Base-by-base conservation (phyloP, 2,329 filamentous ascomycete species). In the Colletotrichum tabaci region DNA sequence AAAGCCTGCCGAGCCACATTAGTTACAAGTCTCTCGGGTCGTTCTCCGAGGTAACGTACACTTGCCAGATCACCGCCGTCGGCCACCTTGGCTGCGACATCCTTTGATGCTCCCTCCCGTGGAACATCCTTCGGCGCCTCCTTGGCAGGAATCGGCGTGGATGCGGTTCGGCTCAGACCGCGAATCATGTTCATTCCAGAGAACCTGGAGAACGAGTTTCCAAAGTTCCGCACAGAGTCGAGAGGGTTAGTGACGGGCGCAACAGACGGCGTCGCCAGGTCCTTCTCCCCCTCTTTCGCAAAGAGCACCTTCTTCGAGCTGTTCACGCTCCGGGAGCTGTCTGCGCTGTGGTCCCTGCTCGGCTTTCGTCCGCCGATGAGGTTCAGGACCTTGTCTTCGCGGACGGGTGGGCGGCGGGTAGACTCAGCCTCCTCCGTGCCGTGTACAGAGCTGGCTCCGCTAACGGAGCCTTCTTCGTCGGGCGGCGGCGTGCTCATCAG, bases 221-320 rank as follows among this genome's bases (percentile, higher is more conserved):
- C 92, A 72, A 97, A 87, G 79, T 89, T 96, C 66, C 93, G 91
- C 85, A 97, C 92, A 15, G 94, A 94, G 74, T 97, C 94, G 2
- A 97, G 89, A 15, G 73, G 73, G n/a, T 74, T 74, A 6, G 61
- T 47, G 6, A 46, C 50, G 47, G 66, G 30, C 18, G 52, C 70
- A 18, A 70, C 38, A n/a, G 66, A 64, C 10, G 71, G 67, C 15
- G 67, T 78, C 12, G 74, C 60, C 15, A 58, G 46, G 16, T 87
- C 81, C 76, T 82, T 78, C 75, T 78, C 77, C 56, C 88, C 80
- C 49, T 85, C 86, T 30, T 72, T 72, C 7, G 81, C 81, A 73
- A 90, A 89, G 2, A 85, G 80, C 9, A 89, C 87, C 69, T 87
- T 90, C 75, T 88, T 91, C 40, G 86, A 86, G 74, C 89, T 92